These are phyloP conservation scores for Calonectria naviculata DNA, from an alignment of 2,329 filamentous ascomycete genomes.

Conservation along the genomic window DNA sequence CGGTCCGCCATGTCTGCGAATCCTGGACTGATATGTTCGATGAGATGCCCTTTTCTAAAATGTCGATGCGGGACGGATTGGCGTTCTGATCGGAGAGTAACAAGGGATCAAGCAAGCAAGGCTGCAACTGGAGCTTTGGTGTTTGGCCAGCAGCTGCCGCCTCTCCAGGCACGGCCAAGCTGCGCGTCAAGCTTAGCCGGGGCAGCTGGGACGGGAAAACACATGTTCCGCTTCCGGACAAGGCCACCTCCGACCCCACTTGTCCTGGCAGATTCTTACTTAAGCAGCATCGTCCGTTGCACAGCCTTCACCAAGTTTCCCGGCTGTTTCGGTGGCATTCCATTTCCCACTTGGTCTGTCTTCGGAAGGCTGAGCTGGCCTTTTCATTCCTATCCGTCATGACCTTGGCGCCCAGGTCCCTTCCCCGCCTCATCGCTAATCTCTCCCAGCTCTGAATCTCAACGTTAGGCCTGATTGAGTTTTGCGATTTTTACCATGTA, in stretches of 20 bases:
- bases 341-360: constrained; percentile 25
- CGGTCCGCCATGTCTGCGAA: constrained; percentile 85
- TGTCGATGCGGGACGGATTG: constrained; percentile 33
- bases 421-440: constrained; percentile 32
- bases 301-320: constrained; percentile 29
- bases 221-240: constrained; percentile 41
- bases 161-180: constrained; percentile 50
- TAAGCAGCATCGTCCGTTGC: constrained; percentile 22
- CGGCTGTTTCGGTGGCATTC: constrained; percentile 43
- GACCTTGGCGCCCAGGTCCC: constrained; percentile 32
- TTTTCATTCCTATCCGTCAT: constrained; percentile 37
- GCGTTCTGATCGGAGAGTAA: constrained; percentile 29
- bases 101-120: constrained; percentile 39
- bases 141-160: constrained; percentile 44
- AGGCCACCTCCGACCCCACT: constrained; percentile 20
- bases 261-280: constrained; percentile 21
- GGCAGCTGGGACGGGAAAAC: constrained; percentile 39
- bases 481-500: constrained; percentile 39
- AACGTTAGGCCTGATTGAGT: constrained; percentile 26
- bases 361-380: constrained; percentile 45
- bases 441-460: constrained; percentile 18
- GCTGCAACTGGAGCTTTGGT: constrained; percentile 48
- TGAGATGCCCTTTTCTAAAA: constrained; percentile 21
- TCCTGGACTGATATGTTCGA: constrained; percentile 17
- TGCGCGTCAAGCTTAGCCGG: constrained; percentile 50